phyloP scores from a whole-genome alignment of 116 monocot genomes.

The Zostera marina region DNA sequence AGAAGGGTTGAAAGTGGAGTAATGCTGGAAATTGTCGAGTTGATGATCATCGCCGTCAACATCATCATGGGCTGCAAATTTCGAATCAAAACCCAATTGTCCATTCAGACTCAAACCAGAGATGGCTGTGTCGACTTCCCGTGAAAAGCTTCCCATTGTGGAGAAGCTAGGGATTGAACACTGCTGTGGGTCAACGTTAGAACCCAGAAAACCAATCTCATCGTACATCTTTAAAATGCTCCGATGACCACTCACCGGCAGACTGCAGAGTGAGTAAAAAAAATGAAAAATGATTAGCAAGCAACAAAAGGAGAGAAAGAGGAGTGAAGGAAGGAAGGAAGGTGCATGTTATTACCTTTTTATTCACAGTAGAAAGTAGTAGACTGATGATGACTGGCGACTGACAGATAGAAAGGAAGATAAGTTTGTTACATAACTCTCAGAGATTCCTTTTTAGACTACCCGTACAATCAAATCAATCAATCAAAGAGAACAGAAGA shows the following conservation, averaged over 20 bases:
- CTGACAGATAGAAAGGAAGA: no score
- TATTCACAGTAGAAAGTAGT: no score
- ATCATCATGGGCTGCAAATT: neutral
- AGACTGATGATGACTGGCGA: no score
- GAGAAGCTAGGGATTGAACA: neutral
- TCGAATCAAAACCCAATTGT: conserved; percentile 3
- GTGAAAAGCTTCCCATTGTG: conserved; percentile 3
- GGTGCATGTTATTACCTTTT: no score
- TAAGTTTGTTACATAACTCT: no score
- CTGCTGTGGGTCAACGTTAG: neutral
- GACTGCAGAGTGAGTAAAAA: no score
- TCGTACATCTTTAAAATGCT: conserved; percentile 7
- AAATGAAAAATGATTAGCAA: neutral
- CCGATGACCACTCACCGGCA: no score
- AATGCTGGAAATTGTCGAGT: conserved; percentile 3
- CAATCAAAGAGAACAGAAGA: neutral
- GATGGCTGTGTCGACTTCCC: conserved; percentile 1
- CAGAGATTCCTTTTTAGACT: no score
- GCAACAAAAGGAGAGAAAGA: neutral
- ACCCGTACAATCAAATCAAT: neutral
- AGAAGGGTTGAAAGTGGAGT: neutral
- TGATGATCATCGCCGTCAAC: neutral
- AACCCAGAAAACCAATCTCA: conserved; percentile 6
- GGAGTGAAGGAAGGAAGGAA: neutral
- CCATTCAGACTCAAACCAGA: neutral